phyloP scores from a whole-genome alignment of 2,329 filamentous ascomycete genomes.

The Alternaria sp. region DNA sequence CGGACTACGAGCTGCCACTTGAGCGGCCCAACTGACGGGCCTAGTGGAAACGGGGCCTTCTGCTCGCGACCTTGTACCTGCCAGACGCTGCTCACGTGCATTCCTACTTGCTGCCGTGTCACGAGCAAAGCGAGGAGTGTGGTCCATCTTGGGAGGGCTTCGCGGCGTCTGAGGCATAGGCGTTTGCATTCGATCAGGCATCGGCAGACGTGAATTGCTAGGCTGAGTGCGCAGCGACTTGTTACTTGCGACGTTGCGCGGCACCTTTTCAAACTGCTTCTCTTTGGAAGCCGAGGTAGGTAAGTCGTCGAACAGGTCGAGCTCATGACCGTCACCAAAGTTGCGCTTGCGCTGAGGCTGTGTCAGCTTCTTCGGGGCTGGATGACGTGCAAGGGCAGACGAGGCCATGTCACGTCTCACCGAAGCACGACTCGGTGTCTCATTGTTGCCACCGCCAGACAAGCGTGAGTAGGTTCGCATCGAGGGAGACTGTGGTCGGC shows the following conservation, averaged over 20 bases:
- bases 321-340: slow-evolving; percentile 91
- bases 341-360: slow-evolving; percentile 42
- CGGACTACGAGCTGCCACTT: slow-evolving; percentile 60
- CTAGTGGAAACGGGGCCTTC: slow-evolving; percentile 61
- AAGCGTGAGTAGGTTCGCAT: slow-evolving; percentile 58
- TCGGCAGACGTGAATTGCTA: slow-evolving; percentile 54
- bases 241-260: slow-evolving; percentile 72
- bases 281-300: slow-evolving; percentile 86
- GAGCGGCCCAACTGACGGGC: slow-evolving; percentile 67
- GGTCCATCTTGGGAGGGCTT: slow-evolving; percentile 60
- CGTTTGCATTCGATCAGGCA: slow-evolving; percentile 56
- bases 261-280: slow-evolving; percentile 82
- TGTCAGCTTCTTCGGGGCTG: slow-evolving; percentile 61
- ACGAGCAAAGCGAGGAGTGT: slow-evolving; percentile 69
- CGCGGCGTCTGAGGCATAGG: slow-evolving; percentile 64
- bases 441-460: slow-evolving; percentile 58
- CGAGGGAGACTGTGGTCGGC: slow-evolving; percentile 56
- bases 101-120: slow-evolving; percentile 72
- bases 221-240: slow-evolving; percentile 66
- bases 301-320: slow-evolving; percentile 93
- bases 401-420: slow-evolving; percentile 57
- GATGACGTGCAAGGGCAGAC: slow-evolving; percentile 59
- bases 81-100: slow-evolving; percentile 68
- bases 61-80: slow-evolving; percentile 52
- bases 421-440: slow-evolving; percentile 58